These are phyloP conservation scores for Ascochyta pisi DNA, from an alignment of 2,329 filamentous ascomycete genomes.

Conservation along the genomic window DNA sequence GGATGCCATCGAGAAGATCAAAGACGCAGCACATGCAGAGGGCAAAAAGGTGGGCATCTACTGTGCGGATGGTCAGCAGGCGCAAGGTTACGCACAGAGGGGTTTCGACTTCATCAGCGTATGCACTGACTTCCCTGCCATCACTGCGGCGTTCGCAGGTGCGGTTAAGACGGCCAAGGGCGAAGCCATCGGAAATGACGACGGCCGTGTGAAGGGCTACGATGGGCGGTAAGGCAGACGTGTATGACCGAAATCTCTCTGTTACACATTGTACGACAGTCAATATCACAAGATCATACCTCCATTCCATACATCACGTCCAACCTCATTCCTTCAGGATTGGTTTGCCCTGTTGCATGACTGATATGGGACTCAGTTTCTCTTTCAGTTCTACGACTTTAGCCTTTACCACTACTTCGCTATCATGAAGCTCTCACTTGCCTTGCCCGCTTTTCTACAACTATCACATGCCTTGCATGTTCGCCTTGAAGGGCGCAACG, in stretches of 20 bases:
- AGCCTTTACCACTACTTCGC: neutral
- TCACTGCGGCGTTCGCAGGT: conserved; percentile 51
- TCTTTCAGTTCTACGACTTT: neutral
- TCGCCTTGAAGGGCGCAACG: no score
- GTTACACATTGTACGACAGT: conserved; percentile 9
- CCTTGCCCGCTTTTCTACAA: neutral
- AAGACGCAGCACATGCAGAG: conserved; percentile 58
- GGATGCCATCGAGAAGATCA: conserved; percentile 59
- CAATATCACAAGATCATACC: neutral
- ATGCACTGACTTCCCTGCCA: conserved; percentile 55
- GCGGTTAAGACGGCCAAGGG: conserved; percentile 45
- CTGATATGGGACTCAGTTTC: neutral
- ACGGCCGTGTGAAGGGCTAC: conserved; percentile 27
- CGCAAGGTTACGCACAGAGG: conserved; percentile 58
- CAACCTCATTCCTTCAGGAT: conserved; percentile 3
- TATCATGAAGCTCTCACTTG: neutral
- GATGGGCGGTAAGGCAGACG: conserved; percentile 22
- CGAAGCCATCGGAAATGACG: conserved; percentile 15
- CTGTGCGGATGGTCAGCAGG: conserved; percentile 59
- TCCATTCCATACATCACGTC: conserved; percentile 10
- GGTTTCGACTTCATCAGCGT: conserved; percentile 63
- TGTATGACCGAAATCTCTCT: neutral
- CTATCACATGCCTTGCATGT: conserved; percentile 1
- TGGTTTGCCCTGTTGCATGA: neutral
- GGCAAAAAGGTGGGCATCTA: conserved; percentile 64